Evolutionary conservation across 352 stramenopile genomes (phyloP).

Genomic region (Phytophthora fragariaefolia): DNA sequence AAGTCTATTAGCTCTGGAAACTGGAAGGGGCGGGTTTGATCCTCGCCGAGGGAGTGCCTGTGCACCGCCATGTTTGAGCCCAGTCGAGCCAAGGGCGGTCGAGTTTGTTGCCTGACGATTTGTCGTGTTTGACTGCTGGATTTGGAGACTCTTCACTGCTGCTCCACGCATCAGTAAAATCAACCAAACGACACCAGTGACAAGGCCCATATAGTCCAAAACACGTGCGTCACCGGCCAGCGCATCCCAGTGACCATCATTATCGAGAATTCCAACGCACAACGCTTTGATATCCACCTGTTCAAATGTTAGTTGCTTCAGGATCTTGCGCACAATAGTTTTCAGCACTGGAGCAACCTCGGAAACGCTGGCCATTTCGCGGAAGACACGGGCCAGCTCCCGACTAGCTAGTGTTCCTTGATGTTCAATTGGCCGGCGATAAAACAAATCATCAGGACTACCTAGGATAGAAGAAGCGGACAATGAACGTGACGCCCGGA

Average conservation of each 20-base stretch:
- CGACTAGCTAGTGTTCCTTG: constrained; percentile 68
- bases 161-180: constrained; percentile 79
- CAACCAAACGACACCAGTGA: constrained; percentile 80
- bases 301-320: constrained; percentile 85
- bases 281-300: constrained; percentile 85
- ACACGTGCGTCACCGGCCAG: constrained; percentile 65
- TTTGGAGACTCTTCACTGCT: constrained; percentile 87
- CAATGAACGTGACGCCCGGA: constrained; percentile 60
- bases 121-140: constrained; percentile 69
- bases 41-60: constrained; percentile 65
- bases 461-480: constrained; percentile 40
- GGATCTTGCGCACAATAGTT: constrained; percentile 84
- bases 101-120: constrained; percentile 45
- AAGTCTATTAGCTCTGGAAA: constrained; percentile 37
- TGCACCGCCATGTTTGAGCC: constrained; percentile 57
- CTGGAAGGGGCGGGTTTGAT: constrained; percentile 34
- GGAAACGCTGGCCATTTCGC: constrained; percentile 72
- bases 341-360: constrained; percentile 87
- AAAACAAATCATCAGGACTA: constrained; percentile 67
- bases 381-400: constrained; percentile 80
- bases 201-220: constrained; percentile 81
- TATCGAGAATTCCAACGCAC: constrained; percentile 77
- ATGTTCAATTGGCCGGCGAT: constrained; percentile 56
- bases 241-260: constrained; percentile 77
- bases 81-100: constrained; percentile 38